A percentile compares a stretch with the other conserved stretches of the same genome.
These are phyloP conservation scores for Sugiyamaella americana DNA, from an alignment of 805 yeast genomes.

Conservation along the genomic window DNA sequence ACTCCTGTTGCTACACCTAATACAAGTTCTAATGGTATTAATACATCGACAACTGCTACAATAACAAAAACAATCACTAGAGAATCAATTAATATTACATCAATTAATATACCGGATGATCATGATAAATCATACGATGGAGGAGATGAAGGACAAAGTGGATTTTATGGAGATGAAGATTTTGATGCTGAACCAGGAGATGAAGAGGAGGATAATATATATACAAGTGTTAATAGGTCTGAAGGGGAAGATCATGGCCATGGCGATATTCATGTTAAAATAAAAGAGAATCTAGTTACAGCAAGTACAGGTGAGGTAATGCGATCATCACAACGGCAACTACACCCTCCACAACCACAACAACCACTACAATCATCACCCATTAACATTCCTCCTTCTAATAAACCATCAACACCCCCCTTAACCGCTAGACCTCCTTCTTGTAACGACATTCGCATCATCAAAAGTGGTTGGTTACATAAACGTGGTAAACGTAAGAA, in stretches of 20 bases:
- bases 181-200: not conserved
- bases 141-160: not conserved
- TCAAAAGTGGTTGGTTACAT: slow-evolving; percentile 29
- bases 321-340: too few species aligned
- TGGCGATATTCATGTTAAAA: too few species aligned
- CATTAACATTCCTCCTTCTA: not conserved
- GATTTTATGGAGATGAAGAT: not conserved
- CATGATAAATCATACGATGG: not conserved
- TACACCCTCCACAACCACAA: too few species aligned
- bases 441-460: slow-evolving; percentile 8
- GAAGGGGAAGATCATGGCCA: not conserved
- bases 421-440: not conserved
- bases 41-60: too few species aligned
- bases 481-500: slow-evolving; percentile 23
- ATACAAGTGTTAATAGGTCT: not conserved
- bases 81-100: too few species aligned
- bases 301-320: not conserved
- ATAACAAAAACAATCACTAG: too few species aligned
- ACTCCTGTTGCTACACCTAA: too few species aligned
- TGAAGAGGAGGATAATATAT: not conserved
- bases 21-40: too few species aligned
- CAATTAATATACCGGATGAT: not conserved
- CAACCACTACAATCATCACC: too few species aligned
- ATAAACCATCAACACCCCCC: not conserved
- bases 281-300: too few species aligned